Evolutionary conservation across 2,329 filamentous ascomycete species (phyloP).

Genomic region (Ophiosphaerella korrae): DNA sequence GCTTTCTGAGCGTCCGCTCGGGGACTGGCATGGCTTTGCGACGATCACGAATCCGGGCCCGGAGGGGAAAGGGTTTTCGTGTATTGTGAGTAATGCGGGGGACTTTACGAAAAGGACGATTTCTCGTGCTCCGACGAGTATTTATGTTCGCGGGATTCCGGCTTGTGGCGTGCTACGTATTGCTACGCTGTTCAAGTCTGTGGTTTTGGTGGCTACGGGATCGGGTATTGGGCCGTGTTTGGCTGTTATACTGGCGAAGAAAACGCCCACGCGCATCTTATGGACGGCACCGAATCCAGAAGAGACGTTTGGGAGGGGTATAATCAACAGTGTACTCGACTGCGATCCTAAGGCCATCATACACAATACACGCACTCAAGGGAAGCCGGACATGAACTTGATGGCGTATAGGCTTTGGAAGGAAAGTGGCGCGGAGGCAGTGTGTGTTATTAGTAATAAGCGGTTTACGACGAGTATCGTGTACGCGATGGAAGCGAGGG

Average conservation of each 20-base stretch:
- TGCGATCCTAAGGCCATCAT: conserved; percentile 69
- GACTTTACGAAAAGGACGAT: conserved; percentile 46
- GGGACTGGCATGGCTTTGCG: conserved; percentile 47
- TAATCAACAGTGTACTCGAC: conserved; percentile 61
- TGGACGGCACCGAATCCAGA: conserved; percentile 72
- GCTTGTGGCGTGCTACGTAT: conserved; percentile 45
- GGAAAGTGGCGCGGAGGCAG: conserved; percentile 66
- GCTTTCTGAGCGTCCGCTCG: conserved; percentile 38
- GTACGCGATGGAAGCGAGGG: conserved; percentile 69
- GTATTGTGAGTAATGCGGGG: conserved; percentile 46
- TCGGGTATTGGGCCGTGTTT: conserved; percentile 51
- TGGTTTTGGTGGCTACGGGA: conserved; percentile 47
- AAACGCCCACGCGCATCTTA: conserved; percentile 64
- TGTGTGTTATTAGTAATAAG: conserved; percentile 76
- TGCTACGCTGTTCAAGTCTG: conserved; percentile 41
- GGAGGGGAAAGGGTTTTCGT: conserved; percentile 35
- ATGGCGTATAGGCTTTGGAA: conserved; percentile 60
- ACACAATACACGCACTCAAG: conserved; percentile 67
- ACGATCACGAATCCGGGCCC: conserved; percentile 41
- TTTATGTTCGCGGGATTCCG: conserved; percentile 46
- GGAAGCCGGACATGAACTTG: conserved; percentile 67
- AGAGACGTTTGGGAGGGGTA: conserved; percentile 66
- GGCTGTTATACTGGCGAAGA: conserved; percentile 56
- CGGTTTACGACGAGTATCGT: conserved; percentile 71
- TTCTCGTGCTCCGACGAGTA: conserved; percentile 35